These are phyloP conservation scores for Conoideocrella luteorostrata DNA, from an alignment of 2,329 filamentous ascomycete species.

Conservation along the genomic window DNA sequence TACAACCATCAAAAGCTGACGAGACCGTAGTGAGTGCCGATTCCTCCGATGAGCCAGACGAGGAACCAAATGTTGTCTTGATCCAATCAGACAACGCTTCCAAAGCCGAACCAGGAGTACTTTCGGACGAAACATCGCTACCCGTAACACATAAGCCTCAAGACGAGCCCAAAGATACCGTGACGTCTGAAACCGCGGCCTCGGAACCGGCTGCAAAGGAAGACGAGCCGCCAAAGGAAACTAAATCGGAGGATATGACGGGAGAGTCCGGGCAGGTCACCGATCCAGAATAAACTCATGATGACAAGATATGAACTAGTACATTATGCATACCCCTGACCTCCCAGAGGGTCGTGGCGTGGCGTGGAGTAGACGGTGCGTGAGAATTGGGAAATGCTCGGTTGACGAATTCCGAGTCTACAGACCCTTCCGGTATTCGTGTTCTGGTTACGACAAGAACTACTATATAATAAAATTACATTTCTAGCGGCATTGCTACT, in stretches of 20 bases:
- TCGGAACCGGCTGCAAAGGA: neutral
- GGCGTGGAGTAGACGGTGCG: neutral
- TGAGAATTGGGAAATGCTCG: neutral
- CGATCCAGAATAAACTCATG: slow-evolving; percentile 5
- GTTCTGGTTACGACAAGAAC: too few species aligned
- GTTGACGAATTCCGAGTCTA: too few species aligned
- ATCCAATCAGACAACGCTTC: neutral
- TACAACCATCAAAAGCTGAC: slow-evolving; percentile 3
- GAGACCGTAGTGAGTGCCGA: slow-evolving; percentile 5
- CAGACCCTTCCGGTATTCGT: neutral
- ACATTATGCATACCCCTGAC: neutral
- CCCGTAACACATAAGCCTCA: neutral
- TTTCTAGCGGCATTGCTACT: too few species aligned
- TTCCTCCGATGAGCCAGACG: neutral
- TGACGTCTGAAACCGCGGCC: neutral
- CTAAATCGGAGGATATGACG: slow-evolving; percentile 6
- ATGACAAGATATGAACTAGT: neutral
- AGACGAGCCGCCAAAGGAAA: neutral
- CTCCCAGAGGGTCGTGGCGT: neutral
- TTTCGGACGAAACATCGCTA: neutral
- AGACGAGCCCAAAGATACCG: neutral
- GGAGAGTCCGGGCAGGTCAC: slow-evolving; percentile 4
- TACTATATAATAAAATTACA: too few species aligned
- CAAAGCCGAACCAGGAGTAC: neutral
- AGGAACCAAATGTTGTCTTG: neutral